Conservation (phyloP, 2,329 filamentous ascomycete genomes). For the Ampelomyces quisqualis region DNA sequence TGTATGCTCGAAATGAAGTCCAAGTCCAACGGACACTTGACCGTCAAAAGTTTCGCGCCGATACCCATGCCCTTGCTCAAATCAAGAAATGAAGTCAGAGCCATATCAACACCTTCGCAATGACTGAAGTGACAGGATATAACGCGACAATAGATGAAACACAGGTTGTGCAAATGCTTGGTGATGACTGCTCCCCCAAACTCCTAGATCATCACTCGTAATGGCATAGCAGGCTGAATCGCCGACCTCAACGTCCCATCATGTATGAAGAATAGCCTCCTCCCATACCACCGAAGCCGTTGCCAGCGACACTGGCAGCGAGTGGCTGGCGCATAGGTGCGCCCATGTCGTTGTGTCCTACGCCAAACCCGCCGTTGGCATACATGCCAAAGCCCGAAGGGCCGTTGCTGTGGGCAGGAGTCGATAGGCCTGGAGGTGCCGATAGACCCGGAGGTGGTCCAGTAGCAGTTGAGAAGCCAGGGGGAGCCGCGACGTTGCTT, state of each 20-base stretch:
- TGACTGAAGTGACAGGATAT: slow-evolving; percentile 47
- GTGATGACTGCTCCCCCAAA: slow-evolving; percentile 35
- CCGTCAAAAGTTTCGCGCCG: slow-evolving; percentile 41
- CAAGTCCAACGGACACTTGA: slow-evolving; percentile 38
- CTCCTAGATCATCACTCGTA: slow-evolving; percentile 41
- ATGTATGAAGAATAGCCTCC: slow-evolving; percentile 42
- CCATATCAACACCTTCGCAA: slow-evolving; percentile 43
- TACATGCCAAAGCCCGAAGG: slow-evolving; percentile 41
- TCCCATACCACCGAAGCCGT: slow-evolving; percentile 34
- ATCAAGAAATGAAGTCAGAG: slow-evolving; percentile 37
- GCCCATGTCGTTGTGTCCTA: slow-evolving; percentile 39
- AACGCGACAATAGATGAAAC: slow-evolving; percentile 40
- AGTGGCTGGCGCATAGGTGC: slow-evolving; percentile 38
- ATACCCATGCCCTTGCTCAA: slow-evolving; percentile 44
- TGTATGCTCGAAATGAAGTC: slow-evolving; percentile 47
- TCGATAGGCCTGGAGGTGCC: slow-evolving; percentile 69
- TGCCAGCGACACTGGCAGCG: slow-evolving; percentile 34
- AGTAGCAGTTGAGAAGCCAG: slow-evolving; percentile 65
- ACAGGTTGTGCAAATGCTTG: slow-evolving; percentile 33
- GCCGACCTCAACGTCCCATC: slow-evolving; percentile 40
- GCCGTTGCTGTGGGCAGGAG: slow-evolving; percentile 33
- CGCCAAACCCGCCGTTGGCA: slow-evolving; percentile 41
- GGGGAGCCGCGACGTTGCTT: slow-evolving; percentile 54
- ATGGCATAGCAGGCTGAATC: slow-evolving; percentile 26
- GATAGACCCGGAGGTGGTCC: slow-evolving; percentile 80